Conservation (phyloP, 2,329 filamentous ascomycete genomes). For the Pestalotiopsis sp. region DNA sequence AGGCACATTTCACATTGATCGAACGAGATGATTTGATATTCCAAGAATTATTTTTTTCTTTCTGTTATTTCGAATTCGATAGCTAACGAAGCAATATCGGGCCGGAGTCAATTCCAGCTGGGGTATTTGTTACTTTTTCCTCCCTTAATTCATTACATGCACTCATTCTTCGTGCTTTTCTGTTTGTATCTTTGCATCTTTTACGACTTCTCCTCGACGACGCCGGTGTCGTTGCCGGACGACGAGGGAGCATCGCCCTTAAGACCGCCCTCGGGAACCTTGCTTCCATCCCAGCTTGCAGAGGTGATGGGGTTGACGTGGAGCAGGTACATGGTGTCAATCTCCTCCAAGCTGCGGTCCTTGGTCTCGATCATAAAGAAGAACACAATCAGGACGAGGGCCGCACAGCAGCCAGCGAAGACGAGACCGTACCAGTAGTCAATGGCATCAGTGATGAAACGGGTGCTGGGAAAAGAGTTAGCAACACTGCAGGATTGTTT, state of each 20-base stretch:
- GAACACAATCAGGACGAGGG: conserved; percentile 67
- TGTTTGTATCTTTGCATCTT: neutral
- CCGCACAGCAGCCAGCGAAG: conserved; percentile 69
- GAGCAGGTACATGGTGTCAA: conserved; percentile 74
- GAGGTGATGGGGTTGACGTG: conserved; percentile 53
- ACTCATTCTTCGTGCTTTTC: neutral
- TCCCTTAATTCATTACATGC: neutral
- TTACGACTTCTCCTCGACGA: conserved; percentile 2
- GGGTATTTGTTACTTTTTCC: neutral
- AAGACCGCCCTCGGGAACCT: conserved; percentile 23
- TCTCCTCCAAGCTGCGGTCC: conserved; percentile 73
- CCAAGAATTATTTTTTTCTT: conserved; percentile 1
- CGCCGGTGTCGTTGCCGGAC: neutral
- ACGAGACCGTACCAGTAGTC: conserved; percentile 73
- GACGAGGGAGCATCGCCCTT: conserved; percentile 9
- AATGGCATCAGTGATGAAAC: conserved; percentile 72
- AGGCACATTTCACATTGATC: no score
- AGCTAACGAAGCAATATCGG: neutral
- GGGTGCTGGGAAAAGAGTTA: conserved; percentile 45
- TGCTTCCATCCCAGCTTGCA: conserved; percentile 36
- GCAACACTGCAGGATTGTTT: neutral
- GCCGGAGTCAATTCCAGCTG: neutral
- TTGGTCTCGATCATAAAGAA: conserved; percentile 77
- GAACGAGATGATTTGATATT: neutral
- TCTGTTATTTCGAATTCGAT: neutral